Evolutionary conservation across 768 basidiomycete genomes (phyloP).

Genomic region (Phylloporus rhodoxanthus): DNA sequence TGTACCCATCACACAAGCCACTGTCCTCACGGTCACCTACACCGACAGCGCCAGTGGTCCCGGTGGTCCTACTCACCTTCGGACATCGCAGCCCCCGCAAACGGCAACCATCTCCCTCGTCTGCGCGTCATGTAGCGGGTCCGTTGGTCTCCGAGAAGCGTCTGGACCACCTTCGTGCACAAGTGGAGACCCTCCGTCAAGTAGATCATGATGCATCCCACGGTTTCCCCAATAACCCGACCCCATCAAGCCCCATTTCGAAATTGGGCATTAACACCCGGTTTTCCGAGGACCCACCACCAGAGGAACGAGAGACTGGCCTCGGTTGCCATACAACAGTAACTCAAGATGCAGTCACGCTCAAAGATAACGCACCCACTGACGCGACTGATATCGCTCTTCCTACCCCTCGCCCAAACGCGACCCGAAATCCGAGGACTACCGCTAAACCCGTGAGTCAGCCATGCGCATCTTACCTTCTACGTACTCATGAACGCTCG

Average conservation of each 20-base stretch:
- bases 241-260: conserved; percentile 1
- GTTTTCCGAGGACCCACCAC: conserved; percentile 2
- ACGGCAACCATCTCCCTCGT: conserved; percentile 2
- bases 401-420: conserved; percentile 3
- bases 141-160: conserved; percentile 27
- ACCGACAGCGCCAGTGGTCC: conserved; percentile 5
- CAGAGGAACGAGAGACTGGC: background rate
- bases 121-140: background rate
- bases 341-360: conserved; percentile 2
- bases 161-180: conserved; percentile 13
- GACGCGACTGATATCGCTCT: conserved; percentile 1
- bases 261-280: background rate
- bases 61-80: conserved; percentile 4
- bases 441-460: conserved; percentile 21
- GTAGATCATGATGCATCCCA: conserved; percentile 3
- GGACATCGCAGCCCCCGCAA: conserved; percentile 10
- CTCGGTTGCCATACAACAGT: background rate
- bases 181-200: conserved; percentile 15
- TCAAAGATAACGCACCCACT: background rate
- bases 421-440: conserved; percentile 27
- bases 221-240: background rate
- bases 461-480: background rate
- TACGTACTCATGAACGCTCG: conserved; percentile 16
- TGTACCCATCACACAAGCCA: conserved; percentile 6
- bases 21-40: conserved; percentile 11